Percentiles rank a stretch among this genome's conserved stretches.
Conservation (phyloP, 495 filamentous ascomycete species). For the Collariella sp. region DNA sequence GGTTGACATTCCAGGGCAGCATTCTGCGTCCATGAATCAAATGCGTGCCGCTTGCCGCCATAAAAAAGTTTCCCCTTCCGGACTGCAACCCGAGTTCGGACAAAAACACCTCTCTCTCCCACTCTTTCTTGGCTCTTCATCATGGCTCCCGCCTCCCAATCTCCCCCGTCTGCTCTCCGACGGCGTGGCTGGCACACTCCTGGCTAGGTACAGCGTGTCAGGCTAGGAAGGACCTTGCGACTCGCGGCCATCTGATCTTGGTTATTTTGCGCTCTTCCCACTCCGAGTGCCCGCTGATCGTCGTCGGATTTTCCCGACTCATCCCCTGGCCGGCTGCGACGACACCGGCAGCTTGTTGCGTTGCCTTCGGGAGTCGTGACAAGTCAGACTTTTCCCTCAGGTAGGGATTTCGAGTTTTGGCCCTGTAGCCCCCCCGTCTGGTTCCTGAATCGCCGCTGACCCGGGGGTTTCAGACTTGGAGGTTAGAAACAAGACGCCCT, state of each 20-base stretch:
- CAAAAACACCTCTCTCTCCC: not conserved
- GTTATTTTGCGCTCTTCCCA: too few species aligned
- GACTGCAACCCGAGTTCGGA: not conserved
- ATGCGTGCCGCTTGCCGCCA: not conserved
- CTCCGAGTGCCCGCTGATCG: slow-evolving; percentile 1
- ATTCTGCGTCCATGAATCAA: too few species aligned
- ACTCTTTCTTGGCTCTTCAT: not conserved
- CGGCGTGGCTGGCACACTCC: not conserved
- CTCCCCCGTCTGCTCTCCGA: not conserved
- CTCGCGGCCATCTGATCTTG: not conserved
- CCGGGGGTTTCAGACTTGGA: not conserved
- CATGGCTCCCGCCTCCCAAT: not conserved
- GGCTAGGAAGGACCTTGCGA: not conserved
- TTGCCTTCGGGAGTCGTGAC: not conserved
- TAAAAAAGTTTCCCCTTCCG: not conserved
- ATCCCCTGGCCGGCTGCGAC: too few species aligned
- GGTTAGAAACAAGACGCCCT: not conserved
- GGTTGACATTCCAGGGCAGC: too few species aligned
- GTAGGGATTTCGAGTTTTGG: not conserved
- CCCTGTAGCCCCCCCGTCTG: not conserved
- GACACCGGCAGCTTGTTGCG: too few species aligned
- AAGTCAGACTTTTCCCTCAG: not conserved
- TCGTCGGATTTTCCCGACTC: not conserved
- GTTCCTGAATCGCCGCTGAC: not conserved
- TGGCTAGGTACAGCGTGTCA: not conserved